Percentiles rank a stretch among this genome's conserved stretches.
These are phyloP conservation scores for Xylariomycetidae sp. DNA, from an alignment of 2,329 filamentous ascomycete species.

Conservation along the genomic window DNA sequence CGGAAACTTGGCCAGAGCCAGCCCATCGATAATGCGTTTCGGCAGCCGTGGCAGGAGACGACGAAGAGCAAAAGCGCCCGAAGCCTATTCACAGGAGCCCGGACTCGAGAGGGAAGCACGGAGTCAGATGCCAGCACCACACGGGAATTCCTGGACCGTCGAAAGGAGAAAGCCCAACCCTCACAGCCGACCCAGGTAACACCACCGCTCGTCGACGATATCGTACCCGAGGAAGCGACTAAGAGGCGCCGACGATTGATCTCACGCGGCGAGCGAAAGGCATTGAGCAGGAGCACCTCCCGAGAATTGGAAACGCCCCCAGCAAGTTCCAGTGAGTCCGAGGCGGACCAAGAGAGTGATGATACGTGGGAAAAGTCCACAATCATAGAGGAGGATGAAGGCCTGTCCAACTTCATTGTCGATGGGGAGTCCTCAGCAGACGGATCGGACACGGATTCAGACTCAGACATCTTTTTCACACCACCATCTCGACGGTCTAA, in stretches of 20 bases:
- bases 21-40: slow-evolving; percentile 18
- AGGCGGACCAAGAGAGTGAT: slow-evolving; percentile 9
- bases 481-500: slow-evolving; percentile 12
- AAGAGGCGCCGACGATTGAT: slow-evolving; percentile 9
- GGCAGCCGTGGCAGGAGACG: slow-evolving; percentile 19
- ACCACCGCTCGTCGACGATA: no score
- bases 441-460: slow-evolving; percentile 13
- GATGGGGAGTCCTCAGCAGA: slow-evolving; percentile 12
- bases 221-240: no score
- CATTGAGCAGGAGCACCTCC: not conserved
- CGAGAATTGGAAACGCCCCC: slow-evolving; percentile 3
- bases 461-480: slow-evolving; percentile 14
- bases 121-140: slow-evolving; percentile 7
- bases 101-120: slow-evolving; percentile 6
- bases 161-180: slow-evolving; percentile 9
- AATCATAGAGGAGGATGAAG: slow-evolving; percentile 12
- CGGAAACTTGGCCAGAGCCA: slow-evolving; percentile 24
- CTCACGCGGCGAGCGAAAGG: slow-evolving; percentile 4
- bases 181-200: no score
- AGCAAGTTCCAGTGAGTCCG: slow-evolving; percentile 6
- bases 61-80: slow-evolving; percentile 5
- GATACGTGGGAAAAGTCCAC: slow-evolving; percentile 3
- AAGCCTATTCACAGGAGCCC: not conserved
- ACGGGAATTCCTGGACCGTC: slow-evolving; percentile 8
- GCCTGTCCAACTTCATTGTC: slow-evolving; percentile 16